Base-by-base conservation (phyloP, 2,329 filamentous ascomycete genomes). In the Fusarium concolor region DNA sequence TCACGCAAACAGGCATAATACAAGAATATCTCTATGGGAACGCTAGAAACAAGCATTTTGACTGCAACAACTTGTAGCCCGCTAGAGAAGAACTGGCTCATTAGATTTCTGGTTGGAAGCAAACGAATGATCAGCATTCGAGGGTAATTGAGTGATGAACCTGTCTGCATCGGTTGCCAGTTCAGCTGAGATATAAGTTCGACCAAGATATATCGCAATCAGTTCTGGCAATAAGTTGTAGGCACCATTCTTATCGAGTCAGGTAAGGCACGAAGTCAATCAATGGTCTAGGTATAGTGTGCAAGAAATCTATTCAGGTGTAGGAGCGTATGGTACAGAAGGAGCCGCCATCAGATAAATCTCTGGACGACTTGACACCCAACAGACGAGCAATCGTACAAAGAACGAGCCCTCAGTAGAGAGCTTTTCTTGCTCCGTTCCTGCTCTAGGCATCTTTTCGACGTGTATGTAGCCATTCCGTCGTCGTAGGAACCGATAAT, bases 291-390 rank as follows among this genome's bases (percentile, higher is more conserved):
- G 43, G 54, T 53, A 62, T 37, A 57, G 29, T 22, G 58, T 68
- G 62, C 53, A 72, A 73, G 64, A 72, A 73, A 68, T 75, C 72
- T 75, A 75, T 75, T 75, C 71, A 75, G 73, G 73, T 70, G 60
- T 75, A 70, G 71, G 71, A 71, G 73, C 71, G 70, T 75, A 75
- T 75, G 74, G 66, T 75, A 75, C 74, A 75, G 64, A 71, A 51
- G 71, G 54, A 65, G 71, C 62, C 70, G 62, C 56, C 54, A 56
- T 71, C 59, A 63, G 61, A 65, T 58, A 53, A 53, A 51, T 41
- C 57, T 64, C 59, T 57, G 56, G 53, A 42, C 56, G 56, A 65
- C 63, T 62, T 59, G 64, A 58, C 52, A 69, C 65, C 62, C 51
- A 62, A 69, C 44, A 71, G 60, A 67, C 62, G 52, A 71, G 67